Percentiles rank a stretch among this genome's conserved stretches.
phyloP scores from a whole-genome alignment of 2,329 filamentous ascomycete genomes.

The Teratosphaeria zuluensis region DNA sequence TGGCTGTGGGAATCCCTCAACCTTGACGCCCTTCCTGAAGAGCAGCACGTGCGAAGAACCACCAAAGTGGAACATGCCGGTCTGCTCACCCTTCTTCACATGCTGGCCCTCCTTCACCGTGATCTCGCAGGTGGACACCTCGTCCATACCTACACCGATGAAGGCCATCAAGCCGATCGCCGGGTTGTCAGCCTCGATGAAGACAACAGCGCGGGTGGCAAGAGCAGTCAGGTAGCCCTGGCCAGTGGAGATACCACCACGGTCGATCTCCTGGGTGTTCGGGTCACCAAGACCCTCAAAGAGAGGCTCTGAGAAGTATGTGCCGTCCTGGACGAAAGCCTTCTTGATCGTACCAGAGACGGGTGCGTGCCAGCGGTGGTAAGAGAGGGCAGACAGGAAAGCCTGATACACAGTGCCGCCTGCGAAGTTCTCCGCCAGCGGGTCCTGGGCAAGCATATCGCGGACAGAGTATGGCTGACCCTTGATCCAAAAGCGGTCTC shows the following conservation, averaged over 20 bases:
- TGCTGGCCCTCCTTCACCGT: slow-evolving; percentile 57
- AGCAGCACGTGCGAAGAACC: slow-evolving; percentile 61
- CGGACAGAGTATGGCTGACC: slow-evolving; percentile 53
- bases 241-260: slow-evolving; percentile 35
- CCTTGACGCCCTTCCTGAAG: slow-evolving; percentile 48
- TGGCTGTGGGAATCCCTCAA: slow-evolving; percentile 27
- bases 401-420: slow-evolving; percentile 62
- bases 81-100: slow-evolving; percentile 59
- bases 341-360: slow-evolving; percentile 52
- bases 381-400: slow-evolving; percentile 56
- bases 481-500: slow-evolving; percentile 60
- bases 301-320: slow-evolving; percentile 56
- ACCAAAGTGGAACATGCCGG: slow-evolving; percentile 76
- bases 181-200: slow-evolving; percentile 60
- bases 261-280: slow-evolving; percentile 31
- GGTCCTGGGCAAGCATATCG: slow-evolving; percentile 44
- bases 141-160: slow-evolving; percentile 64
- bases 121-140: slow-evolving; percentile 63
- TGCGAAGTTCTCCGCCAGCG: slow-evolving; percentile 44
- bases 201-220: slow-evolving; percentile 61
- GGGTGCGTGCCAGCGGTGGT: slow-evolving; percentile 66
- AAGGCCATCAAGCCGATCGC: slow-evolving; percentile 61
- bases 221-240: slow-evolving; percentile 57
- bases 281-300: slow-evolving; percentile 38
- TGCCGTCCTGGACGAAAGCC: slow-evolving; percentile 51